phyloP scores from a whole-genome alignment of 2,329 filamentous ascomycete genomes.

The Raffaelea arxii region DNA sequence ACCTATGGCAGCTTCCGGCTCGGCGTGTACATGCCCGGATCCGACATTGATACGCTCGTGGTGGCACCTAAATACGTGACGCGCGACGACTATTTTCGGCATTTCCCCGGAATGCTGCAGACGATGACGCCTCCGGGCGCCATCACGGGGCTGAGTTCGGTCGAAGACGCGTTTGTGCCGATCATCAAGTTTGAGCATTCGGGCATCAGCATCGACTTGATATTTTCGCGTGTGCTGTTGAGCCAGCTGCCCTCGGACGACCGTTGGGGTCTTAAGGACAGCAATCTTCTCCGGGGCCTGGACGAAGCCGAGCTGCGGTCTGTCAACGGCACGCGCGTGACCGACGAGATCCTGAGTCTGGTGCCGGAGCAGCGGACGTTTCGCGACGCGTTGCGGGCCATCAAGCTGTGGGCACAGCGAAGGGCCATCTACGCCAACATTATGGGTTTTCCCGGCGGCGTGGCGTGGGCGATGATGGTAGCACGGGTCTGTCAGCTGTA shows the following conservation, averaged over 20 bases:
- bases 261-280: slow-evolving; percentile 70
- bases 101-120: slow-evolving; percentile 72
- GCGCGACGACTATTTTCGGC: slow-evolving; percentile 83
- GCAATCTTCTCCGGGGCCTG: slow-evolving; percentile 72
- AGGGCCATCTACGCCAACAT: slow-evolving; percentile 94
- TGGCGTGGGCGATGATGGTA: slow-evolving; percentile 97
- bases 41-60: slow-evolving; percentile 94
- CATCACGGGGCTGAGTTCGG: slow-evolving; percentile 74
- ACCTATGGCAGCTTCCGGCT: slow-evolving; percentile 94
- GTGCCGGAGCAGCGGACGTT: slow-evolving; percentile 89
- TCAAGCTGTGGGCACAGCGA: slow-evolving; percentile 93
- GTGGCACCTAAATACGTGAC: slow-evolving; percentile 83
- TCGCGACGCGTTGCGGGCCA: slow-evolving; percentile 75
- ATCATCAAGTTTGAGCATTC: slow-evolving; percentile 95
- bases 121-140: slow-evolving; percentile 68
- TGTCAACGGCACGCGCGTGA: slow-evolving; percentile 89
- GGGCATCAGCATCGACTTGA: slow-evolving; percentile 89
- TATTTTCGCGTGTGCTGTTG: slow-evolving; percentile 69
- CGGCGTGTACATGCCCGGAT: slow-evolving; percentile 88
- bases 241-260: slow-evolving; percentile 58
- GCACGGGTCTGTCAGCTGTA: slow-evolving; percentile 94
- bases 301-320: slow-evolving; percentile 82
- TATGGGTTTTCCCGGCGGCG: slow-evolving; percentile 90
- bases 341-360: slow-evolving; percentile 79
- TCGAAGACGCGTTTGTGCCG: slow-evolving; percentile 85